phyloP scores from a whole-genome alignment of 2,329 filamentous ascomycete genomes.

The Mycosphaerelloides madeirae region DNA sequence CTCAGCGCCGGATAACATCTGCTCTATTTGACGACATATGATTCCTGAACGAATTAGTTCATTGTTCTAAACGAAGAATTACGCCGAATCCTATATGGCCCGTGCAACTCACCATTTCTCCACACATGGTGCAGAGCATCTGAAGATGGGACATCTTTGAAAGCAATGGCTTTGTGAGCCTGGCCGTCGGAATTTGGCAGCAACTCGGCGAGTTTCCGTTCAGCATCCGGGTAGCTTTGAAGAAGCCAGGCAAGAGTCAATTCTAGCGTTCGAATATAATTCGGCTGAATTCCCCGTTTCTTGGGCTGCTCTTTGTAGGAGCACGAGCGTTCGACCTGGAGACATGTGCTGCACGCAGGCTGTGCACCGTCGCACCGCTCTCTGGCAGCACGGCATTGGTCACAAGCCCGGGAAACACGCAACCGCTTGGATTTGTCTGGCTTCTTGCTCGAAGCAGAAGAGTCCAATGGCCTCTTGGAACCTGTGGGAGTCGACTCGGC shows the following conservation, averaged over 20 bases:
- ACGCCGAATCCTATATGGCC: too few relatives aligned
- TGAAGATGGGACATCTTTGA: constrained; percentile 50
- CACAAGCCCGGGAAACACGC: constrained; percentile 38
- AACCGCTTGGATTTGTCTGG: constrained; percentile 49
- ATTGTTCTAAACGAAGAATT: too few relatives aligned
- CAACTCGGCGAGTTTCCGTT: constrained; percentile 53
- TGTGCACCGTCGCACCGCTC: constrained; percentile 69
- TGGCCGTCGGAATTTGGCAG: constrained; percentile 44
- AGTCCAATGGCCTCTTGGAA: constrained; percentile 11
- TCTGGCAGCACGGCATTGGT: constrained; percentile 37
- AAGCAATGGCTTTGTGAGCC: constrained; percentile 46
- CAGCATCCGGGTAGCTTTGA: constrained; percentile 52
- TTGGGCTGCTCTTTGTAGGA: constrained; percentile 69
- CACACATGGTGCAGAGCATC: constrained; percentile 58
- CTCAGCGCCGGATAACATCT: constrained; percentile 49
- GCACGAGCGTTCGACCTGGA: constrained; percentile 58
- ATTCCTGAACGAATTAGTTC: constrained; percentile 21
- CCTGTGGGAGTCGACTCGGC: constrained; percentile 2
- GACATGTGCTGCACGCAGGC: constrained; percentile 64
- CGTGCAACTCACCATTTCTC: constrained; percentile 46
- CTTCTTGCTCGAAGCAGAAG: constrained; percentile 11
- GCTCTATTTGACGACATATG: constrained; percentile 60
- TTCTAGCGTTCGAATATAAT: constrained; percentile 71
- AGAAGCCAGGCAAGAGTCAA: constrained; percentile 64
- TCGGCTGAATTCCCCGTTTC: constrained; percentile 74